Percentiles rank a stretch among this genome's conserved stretches.
Evolutionary conservation across 208 protist genomes (phyloP).

Genomic region (Crithidia expoeki): DNA sequence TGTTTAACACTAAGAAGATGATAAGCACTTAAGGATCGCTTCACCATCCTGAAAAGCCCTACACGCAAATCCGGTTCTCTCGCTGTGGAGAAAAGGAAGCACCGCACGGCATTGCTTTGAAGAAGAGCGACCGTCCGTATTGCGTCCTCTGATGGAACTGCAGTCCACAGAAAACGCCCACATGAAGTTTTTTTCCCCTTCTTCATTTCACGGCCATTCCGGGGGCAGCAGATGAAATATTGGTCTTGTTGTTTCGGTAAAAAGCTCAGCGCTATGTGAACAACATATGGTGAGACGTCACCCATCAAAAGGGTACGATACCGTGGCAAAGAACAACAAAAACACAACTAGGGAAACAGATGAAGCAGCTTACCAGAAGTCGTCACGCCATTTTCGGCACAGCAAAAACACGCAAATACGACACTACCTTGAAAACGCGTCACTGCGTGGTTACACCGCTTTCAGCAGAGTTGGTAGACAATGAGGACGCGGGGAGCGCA

Average conservation of each 20-base stretch:
- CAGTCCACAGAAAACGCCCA: neutral
- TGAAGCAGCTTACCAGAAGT: neutral
- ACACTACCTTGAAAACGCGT: neutral
- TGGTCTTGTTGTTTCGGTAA: conserved; percentile 9
- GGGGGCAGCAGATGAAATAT: no score
- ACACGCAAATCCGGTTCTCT: no score
- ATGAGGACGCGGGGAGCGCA: conserved; percentile 33
- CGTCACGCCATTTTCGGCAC: neutral
- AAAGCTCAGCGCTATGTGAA: conserved; percentile 2
- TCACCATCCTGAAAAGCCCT: no score
- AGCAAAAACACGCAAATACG: neutral
- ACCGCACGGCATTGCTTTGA: no score
- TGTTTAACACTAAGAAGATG: no score
- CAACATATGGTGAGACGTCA: conserved; percentile 3
- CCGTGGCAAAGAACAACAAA: neutral
- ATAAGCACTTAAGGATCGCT: no score
- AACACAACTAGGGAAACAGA: neutral
- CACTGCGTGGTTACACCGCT: conserved; percentile 25
- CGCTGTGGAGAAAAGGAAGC: no score
- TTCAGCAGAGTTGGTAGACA: neutral
- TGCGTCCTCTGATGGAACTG: no score
- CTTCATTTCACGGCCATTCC: no score
- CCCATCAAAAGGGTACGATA: neutral
- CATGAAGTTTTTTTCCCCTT: neutral
- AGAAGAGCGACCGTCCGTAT: no score